phyloP scores from a whole-genome alignment of 805 yeast species.

The Candida alai region DNA sequence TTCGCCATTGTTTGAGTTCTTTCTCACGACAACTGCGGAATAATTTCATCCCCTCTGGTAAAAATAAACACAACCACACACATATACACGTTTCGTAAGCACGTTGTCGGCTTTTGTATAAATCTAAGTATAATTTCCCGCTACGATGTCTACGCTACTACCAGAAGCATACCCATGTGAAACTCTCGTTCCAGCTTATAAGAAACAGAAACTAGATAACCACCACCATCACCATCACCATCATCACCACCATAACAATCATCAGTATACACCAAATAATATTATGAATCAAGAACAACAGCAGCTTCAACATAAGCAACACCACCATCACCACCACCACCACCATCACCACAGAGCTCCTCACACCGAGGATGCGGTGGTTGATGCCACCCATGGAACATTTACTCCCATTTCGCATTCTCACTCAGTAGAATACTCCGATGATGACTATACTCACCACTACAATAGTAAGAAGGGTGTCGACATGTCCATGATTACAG shows the following conservation, averaged over 20 bases:
- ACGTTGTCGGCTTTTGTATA: too few relatives aligned
- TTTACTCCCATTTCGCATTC: slow-evolving; percentile 9
- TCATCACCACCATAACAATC: slow-evolving; percentile 1
- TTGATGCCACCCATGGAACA: slow-evolving; percentile 6
- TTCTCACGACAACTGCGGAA: too few relatives aligned
- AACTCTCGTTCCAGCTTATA: too few relatives aligned
- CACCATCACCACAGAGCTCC: background rate
- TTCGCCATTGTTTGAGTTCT: too few relatives aligned
- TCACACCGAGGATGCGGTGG: background rate
- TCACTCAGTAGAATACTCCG: slow-evolving; percentile 6
- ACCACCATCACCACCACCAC: slow-evolving; percentile 2
- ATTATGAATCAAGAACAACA: slow-evolving; percentile 4
- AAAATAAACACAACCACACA: too few relatives aligned
- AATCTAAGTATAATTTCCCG: too few relatives aligned
- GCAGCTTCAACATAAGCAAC: background rate
- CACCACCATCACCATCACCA: slow-evolving; percentile 2
- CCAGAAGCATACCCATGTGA: too few relatives aligned
- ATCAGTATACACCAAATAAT: background rate
- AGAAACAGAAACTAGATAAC: slow-evolving; percentile 6
- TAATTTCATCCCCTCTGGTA: too few relatives aligned
- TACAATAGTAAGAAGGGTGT: background rate
- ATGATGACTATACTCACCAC: background rate
- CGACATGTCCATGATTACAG: slow-evolving; percentile 7
- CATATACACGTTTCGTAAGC: too few relatives aligned
- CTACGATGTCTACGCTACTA: too few relatives aligned